Conservation (phyloP, 2,329 filamentous ascomycete genomes). For the Grosmannia clavigera region DNA sequence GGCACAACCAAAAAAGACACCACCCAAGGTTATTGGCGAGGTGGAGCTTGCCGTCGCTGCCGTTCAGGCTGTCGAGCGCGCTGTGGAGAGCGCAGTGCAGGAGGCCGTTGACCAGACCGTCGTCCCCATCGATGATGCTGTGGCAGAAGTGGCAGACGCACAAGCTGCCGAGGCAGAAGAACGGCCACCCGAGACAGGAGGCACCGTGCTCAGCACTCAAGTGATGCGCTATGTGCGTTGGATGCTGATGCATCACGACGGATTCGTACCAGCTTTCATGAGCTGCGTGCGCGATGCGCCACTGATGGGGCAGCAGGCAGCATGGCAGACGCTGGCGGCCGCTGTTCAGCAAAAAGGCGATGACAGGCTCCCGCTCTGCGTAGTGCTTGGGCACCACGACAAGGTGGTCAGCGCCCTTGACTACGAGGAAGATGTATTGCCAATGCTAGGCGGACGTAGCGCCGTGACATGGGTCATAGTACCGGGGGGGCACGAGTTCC, state of each 20-base stretch:
- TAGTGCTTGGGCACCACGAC: slow-evolving; percentile 39
- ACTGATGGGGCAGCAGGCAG: slow-evolving; percentile 37
- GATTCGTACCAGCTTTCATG: slow-evolving; percentile 49
- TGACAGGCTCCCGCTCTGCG: slow-evolving; percentile 28
- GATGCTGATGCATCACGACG: slow-evolving; percentile 42
- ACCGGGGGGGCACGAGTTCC: slow-evolving; percentile 47
- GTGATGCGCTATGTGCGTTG: slow-evolving; percentile 43
- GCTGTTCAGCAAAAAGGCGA: slow-evolving; percentile 13
- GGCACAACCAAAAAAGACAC: not conserved
- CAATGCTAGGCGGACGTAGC: slow-evolving; percentile 35
- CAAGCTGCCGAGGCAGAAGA: slow-evolving; percentile 11
- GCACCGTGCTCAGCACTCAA: slow-evolving; percentile 26
- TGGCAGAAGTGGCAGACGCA: slow-evolving; percentile 27
- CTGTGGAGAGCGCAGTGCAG: not conserved
- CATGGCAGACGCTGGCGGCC: slow-evolving; percentile 34
- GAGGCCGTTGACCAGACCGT: not conserved
- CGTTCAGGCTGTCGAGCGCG: not conserved
- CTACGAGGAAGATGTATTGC: slow-evolving; percentile 36
- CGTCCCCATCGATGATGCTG: slow-evolving; percentile 14
- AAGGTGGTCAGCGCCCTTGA: slow-evolving; percentile 39
- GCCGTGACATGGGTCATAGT: slow-evolving; percentile 38
- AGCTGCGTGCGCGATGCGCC: slow-evolving; percentile 42
- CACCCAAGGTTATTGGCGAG: not conserved
- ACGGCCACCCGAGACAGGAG: slow-evolving; percentile 13
- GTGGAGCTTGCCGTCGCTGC: not conserved